A percentile compares a stretch with the other conserved stretches of the same genome.
phyloP scores from a whole-genome alignment of 805 yeast species.

The Hagleromyces aurorensis region DNA sequence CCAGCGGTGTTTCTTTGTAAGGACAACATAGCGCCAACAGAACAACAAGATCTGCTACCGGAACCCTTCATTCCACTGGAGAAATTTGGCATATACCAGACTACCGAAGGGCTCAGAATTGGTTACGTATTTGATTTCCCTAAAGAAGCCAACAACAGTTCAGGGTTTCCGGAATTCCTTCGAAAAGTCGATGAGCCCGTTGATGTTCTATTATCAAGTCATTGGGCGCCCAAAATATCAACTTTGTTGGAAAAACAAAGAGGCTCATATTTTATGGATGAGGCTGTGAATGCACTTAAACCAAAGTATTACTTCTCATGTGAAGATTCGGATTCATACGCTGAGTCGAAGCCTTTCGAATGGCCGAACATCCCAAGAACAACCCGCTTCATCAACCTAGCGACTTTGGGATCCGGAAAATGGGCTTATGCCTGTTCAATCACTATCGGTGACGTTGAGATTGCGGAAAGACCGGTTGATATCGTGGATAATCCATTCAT shows the following conservation, averaged over 20 bases:
- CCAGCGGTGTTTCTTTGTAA: too few relatives aligned
- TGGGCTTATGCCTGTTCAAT: slow-evolving; percentile 75
- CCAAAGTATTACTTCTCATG: slow-evolving; percentile 65
- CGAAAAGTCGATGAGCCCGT: slow-evolving; percentile 15
- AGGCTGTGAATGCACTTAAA: slow-evolving; percentile 34
- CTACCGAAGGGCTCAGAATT: slow-evolving; percentile 39
- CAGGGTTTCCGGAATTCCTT: too few relatives aligned
- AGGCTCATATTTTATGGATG: slow-evolving; percentile 42
- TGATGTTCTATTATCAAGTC: slow-evolving; percentile 51
- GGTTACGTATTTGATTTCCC: too few relatives aligned
- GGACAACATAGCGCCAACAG: too few relatives aligned
- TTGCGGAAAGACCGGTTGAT: slow-evolving; percentile 19
- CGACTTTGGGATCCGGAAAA: slow-evolving; percentile 46
- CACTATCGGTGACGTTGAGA: slow-evolving; percentile 24
- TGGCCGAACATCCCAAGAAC: slow-evolving; percentile 41
- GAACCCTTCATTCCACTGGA: too few relatives aligned
- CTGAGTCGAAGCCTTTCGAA: slow-evolving; percentile 49
- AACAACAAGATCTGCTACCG: too few relatives aligned
- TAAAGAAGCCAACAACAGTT: too few relatives aligned
- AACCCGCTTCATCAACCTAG: slow-evolving; percentile 62
- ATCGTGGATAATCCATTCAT: slow-evolving; percentile 30
- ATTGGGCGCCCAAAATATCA: too few relatives aligned
- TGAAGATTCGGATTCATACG: slow-evolving; percentile 36
- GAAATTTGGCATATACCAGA: slow-evolving; percentile 33
- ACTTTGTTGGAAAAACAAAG: too few relatives aligned